Conservation (phyloP, 1,284 basidiomycete species). For the Vanrija sp. region DNA sequence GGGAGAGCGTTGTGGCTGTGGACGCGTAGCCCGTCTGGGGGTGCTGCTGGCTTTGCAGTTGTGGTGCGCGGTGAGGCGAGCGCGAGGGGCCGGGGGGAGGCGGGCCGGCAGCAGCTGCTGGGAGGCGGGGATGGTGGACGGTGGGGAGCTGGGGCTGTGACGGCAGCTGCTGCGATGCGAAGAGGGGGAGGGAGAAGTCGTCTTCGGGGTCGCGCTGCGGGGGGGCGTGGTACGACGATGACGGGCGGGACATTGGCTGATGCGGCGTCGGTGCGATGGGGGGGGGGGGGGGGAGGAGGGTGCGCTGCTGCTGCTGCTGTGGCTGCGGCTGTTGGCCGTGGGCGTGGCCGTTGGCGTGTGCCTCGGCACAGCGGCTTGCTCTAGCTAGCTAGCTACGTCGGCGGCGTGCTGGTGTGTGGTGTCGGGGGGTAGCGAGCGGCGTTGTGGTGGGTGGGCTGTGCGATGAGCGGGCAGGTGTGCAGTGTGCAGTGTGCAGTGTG, state of each 20-base stretch:
- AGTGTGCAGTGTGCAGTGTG: too few relatives aligned
- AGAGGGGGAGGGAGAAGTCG: slow-evolving; percentile 36
- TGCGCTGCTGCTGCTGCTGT: too few relatives aligned
- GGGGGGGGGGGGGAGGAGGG: too few relatives aligned
- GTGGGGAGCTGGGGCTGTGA: slow-evolving; percentile 1
- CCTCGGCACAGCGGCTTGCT: too few relatives aligned
- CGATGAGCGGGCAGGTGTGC: too few relatives aligned
- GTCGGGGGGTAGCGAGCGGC: too few relatives aligned
- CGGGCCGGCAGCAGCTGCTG: neutral
- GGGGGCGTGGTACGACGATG: slow-evolving; percentile 30
- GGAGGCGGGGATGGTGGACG: neutral
- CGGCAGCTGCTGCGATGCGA: slow-evolving; percentile 18
- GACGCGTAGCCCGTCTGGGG: slow-evolving; percentile 1
- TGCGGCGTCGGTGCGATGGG: neutral
- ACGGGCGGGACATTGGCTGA: slow-evolving; percentile 40
- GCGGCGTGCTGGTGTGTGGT: too few relatives aligned
- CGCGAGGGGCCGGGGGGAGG: slow-evolving; percentile 12
- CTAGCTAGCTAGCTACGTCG: too few relatives aligned
- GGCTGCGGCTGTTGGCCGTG: too few relatives aligned
- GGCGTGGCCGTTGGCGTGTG: too few relatives aligned
- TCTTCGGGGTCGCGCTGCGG: slow-evolving; percentile 14
- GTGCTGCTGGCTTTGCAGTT: slow-evolving; percentile 9
- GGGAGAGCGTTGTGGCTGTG: neutral
- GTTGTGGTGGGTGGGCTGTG: too few relatives aligned
- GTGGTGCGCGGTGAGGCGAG: slow-evolving; percentile 1